phyloP scores from a whole-genome alignment of 768 basidiomycete species.

The Amylocystis lapponica region DNA sequence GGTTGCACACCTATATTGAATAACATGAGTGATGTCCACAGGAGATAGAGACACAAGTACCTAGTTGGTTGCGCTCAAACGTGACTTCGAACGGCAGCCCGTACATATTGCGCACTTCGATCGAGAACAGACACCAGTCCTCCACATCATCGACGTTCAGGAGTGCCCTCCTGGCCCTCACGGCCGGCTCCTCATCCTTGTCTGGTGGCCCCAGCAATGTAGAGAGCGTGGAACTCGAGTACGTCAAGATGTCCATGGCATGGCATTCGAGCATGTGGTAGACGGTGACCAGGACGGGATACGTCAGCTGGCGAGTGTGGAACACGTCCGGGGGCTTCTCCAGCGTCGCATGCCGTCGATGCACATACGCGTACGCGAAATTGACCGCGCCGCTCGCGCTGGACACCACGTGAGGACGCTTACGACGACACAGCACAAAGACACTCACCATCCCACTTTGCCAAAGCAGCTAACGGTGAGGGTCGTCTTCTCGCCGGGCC shows the following conservation, averaged over 20 bases:
- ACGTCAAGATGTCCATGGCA: slow-evolving; percentile 74
- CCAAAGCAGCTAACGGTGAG: slow-evolving; percentile 75
- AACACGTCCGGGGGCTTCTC: slow-evolving; percentile 47
- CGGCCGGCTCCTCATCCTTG: slow-evolving; percentile 14
- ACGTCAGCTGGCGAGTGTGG: slow-evolving; percentile 80
- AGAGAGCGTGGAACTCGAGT: slow-evolving; percentile 29
- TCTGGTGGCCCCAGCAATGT: slow-evolving; percentile 11
- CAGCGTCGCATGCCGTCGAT: slow-evolving; percentile 33
- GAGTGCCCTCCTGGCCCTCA: slow-evolving; percentile 21
- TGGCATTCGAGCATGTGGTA: slow-evolving; percentile 92
- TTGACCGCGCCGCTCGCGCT: slow-evolving; percentile 78
- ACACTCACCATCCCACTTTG: slow-evolving; percentile 84
- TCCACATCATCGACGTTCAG: slow-evolving; percentile 43
- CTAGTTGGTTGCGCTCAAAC: slow-evolving; percentile 62
- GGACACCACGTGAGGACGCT: slow-evolving; percentile 10
- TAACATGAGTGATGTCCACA: background rate
- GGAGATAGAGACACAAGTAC: slow-evolving; percentile 25
- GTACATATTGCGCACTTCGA: slow-evolving; percentile 91
- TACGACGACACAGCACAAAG: slow-evolving; percentile 1
- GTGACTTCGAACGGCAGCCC: slow-evolving; percentile 87
- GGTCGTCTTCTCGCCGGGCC: slow-evolving; percentile 65
- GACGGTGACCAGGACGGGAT: slow-evolving; percentile 89
- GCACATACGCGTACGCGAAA: slow-evolving; percentile 74
- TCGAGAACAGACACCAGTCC: slow-evolving; percentile 80
- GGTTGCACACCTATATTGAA: slow-evolving; percentile 31